Conservation (phyloP, 805 yeast genomes). For the Ogataea populi-albae region DNA sequence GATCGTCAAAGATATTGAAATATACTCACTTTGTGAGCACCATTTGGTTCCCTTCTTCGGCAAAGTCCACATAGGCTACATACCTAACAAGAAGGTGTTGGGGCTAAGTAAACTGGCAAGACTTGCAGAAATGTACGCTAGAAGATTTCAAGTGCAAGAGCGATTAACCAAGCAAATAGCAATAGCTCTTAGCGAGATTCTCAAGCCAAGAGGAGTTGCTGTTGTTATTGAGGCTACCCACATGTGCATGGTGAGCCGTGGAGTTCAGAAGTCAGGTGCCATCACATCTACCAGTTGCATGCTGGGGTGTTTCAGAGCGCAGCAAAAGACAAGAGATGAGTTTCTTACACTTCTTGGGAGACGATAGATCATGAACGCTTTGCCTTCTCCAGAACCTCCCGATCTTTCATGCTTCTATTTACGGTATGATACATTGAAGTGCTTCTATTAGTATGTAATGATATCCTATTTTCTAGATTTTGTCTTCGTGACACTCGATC, state of each 20-base stretch:
- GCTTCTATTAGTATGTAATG: constrained; percentile 5
- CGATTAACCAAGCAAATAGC: constrained; percentile 96
- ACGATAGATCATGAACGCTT: constrained; percentile 38
- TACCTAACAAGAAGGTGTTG: constrained; percentile 88
- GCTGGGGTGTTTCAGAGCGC: constrained; percentile 93
- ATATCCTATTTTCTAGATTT: constrained; percentile 10
- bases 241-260: constrained; percentile 99
- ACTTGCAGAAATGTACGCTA: constrained; percentile 93
- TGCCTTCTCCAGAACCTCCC: no score
- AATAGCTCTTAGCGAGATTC: constrained; percentile 86
- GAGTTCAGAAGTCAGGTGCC: constrained; percentile 93
- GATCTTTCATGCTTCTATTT: no score
- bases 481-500: constrained; percentile 57
- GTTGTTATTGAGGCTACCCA: constrained; percentile 97
- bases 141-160: constrained; percentile 97
- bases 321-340: constrained; percentile 95
- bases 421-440: no score
- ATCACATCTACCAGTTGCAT: constrained; percentile 93
- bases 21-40: constrained; percentile 93
- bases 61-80: constrained; percentile 96
- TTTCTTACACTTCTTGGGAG: constrained; percentile 78
- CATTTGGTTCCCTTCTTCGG: constrained; percentile 98
- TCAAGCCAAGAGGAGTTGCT: constrained; percentile 95
- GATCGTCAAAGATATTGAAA: constrained; percentile 90
- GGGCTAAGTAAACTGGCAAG: constrained; percentile 93